Percentiles rank a stretch among this genome's conserved stretches.
Evolutionary conservation across 2,329 filamentous ascomycete species (phyloP).

Genomic region (Verticillium dahliae): DNA sequence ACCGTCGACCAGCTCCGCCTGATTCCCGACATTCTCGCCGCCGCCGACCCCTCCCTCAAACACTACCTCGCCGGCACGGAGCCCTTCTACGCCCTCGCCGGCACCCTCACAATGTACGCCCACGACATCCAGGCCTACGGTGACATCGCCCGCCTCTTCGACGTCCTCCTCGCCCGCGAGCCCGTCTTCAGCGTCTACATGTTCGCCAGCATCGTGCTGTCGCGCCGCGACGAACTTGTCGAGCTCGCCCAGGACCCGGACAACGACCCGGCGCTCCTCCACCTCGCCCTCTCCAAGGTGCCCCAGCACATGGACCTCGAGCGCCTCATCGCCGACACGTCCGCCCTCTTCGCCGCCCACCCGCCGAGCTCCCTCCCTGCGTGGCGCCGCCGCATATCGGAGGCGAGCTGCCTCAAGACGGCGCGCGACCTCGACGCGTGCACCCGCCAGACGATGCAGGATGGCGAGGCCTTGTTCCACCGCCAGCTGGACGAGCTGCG

Average conservation of each 20-base stretch:
- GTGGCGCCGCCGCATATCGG: slow-evolving; percentile 64
- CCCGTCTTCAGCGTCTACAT: slow-evolving; percentile 88
- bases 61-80: slow-evolving; percentile 70
- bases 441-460: slow-evolving; percentile 49
- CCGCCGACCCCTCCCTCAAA: slow-evolving; percentile 65
- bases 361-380: slow-evolving; percentile 67
- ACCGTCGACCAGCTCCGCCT: slow-evolving; percentile 81
- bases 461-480: slow-evolving; percentile 63
- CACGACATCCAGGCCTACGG: slow-evolving; percentile 89
- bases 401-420: slow-evolving; percentile 79
- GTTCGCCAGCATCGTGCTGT: slow-evolving; percentile 81
- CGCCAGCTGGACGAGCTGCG: slow-evolving; percentile 67
- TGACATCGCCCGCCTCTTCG: slow-evolving; percentile 85
- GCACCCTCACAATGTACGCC: slow-evolving; percentile 90
- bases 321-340: slow-evolving; percentile 60
- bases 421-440: slow-evolving; percentile 48
- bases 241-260: slow-evolving; percentile 66
- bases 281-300: slow-evolving; percentile 80
- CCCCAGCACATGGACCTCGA: slow-evolving; percentile 79
- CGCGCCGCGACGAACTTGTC: slow-evolving; percentile 76
- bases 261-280: slow-evolving; percentile 88
- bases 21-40: slow-evolving; percentile 72
- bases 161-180: slow-evolving; percentile 80
- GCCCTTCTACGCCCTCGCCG: slow-evolving; percentile 90
- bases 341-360: slow-evolving; percentile 53